Base-by-base conservation (phyloP, 2,329 filamentous ascomycete species). In the Fusarium avenaceum region DNA sequence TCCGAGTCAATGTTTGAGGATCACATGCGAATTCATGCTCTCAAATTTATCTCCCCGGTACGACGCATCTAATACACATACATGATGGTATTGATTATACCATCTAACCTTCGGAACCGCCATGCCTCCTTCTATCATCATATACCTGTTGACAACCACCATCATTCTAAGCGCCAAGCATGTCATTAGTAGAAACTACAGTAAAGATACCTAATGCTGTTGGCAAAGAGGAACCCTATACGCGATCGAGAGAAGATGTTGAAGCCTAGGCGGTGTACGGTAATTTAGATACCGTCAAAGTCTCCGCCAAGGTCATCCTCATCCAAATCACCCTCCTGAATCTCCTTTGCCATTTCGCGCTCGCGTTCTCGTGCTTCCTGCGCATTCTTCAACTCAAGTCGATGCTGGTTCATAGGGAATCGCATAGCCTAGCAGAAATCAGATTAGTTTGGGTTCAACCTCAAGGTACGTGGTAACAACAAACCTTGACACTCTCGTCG, bases 371-470 rank as follows among this genome's bases (percentile, higher is more conserved):
- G 88, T n/a, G 96, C 96, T 81, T 99, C 96, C 80, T 98, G 95
- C 0, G 96, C 96, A 75, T 97, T 98, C 87, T 97, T 98, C 57
- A 99, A 87, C 81, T 99, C 96, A 57, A 98, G 86, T 19, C 96
- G 89, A 81, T 99, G 96, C 81, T 98, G 96, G 84, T 99, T 97
- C 95, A 98, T 98, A 4, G 96, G 96, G 82, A 98, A 99, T 56
- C 96, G 90, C 96, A 99, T 99, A 26, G 96, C 95, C 92, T 95
- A 51, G 20, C 54, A 40, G 26, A 26, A 24, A 20, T 19, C 9
- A 20, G 17, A 15, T 74, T 63, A 76, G 75, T 51, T 66, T 57
- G 26, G 10, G 30, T 43, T 15, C 15, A 3, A 28, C 44, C 19
- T 44, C 4, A 10, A 7, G 17, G n/a, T 26, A n/a, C 11, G 26